Base-by-base conservation (phyloP, 345 rosid genomes). In the Eucalyptus rudis region DNA sequence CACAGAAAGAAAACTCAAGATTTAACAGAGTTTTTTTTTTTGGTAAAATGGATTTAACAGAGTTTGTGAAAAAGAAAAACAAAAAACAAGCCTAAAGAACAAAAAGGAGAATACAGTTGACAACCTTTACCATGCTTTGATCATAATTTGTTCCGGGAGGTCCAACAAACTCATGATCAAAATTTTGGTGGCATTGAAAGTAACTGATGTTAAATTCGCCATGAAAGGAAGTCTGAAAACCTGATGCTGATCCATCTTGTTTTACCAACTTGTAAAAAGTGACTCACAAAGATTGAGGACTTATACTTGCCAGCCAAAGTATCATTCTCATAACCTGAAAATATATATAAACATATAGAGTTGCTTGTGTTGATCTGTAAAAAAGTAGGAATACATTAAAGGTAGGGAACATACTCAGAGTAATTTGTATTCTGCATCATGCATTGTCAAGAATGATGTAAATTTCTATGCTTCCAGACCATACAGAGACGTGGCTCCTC, bases 131-230 rank as follows among this genome's bases (percentile, higher is more conserved):
- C 97, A 98, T 94, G 71, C 97, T 97, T 43, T 92, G 95, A 89
- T 98, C 96, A 27, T 98, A 97, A 83, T 92, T 95, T 88, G 90
- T 91, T 92, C 94, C 91, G 43, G 98, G 95, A 89, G 99, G 99
- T 88, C 99, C 99, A 89, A 96, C 95, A 92, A 96, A 97, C 88
- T 94, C 93, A 85, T 36, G 92, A 88, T 94, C 96, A 88, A 98
- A 98, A 91, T 93, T 98, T 91, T 91, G 97, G 93, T 96, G 96
- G 94, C 99, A 96, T 89, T 92, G 96, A 86, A 94, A 89, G 91
- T 95, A 95, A 89, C 99, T 98, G 62, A 97, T 97, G 87, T 96
- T 96, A 98, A 98, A 92, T 98, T 98, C 84, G 96, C 98, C 99
- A 97, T 92, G 66, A 97, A 96, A 91, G 99, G 99, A 92, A 97